Evolutionary conservation across 495 filamentous ascomycete genomes (phyloP), one percentile per base, ranked within the genome.

Genomic region (Rhypophila decipiens): DNA sequence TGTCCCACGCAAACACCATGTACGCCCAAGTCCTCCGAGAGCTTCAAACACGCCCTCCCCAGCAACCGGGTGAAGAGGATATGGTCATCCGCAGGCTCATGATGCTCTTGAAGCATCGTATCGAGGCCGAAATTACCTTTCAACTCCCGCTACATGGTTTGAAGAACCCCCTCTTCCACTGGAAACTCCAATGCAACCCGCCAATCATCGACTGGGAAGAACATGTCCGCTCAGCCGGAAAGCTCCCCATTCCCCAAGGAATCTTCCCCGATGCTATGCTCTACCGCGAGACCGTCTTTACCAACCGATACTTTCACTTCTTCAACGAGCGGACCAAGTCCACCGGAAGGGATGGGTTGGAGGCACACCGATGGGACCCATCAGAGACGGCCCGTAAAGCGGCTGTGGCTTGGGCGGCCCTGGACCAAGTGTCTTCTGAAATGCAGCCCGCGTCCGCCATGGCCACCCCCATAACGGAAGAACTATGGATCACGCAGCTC

Each of bases 81-180:
- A 24, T 39, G 1, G 38, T 12, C 4, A n/a, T 50, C 13, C 2
- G 50, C 36, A 24, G 50, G 20, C 42, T 37, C 21, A 15, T 31
- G 7, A 8, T 7, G 18, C 44, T 55, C 23, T 2, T 8, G 12
- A 18, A 27, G 3, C 11, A 40, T 21, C 24, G 20, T n/a, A 24
- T 18, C 7, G n/a, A 31, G 5, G 38, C 39, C 2, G 53, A 56
- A 40, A 15, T 11, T 5, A 11, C 35, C 13, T 39, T 45, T 29
- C 29, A 47, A 15, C 13, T 56, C 20, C 48, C 53, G 2, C 49
- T 56, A 3, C 17, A 27, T 5, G 49, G 49, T 2, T 51, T 44
- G 35, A 48, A 41, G 13, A 45, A 44, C 41, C 15, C 13, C 7
- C 44, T 56, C 17, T 35, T 44, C 8, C 48, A 42, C 44, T 51